Evolutionary conservation across 23 red algal species (phyloP), one percentile per base, ranked within the genome.

Genomic region (Cyanidioschyzon merolae): DNA sequence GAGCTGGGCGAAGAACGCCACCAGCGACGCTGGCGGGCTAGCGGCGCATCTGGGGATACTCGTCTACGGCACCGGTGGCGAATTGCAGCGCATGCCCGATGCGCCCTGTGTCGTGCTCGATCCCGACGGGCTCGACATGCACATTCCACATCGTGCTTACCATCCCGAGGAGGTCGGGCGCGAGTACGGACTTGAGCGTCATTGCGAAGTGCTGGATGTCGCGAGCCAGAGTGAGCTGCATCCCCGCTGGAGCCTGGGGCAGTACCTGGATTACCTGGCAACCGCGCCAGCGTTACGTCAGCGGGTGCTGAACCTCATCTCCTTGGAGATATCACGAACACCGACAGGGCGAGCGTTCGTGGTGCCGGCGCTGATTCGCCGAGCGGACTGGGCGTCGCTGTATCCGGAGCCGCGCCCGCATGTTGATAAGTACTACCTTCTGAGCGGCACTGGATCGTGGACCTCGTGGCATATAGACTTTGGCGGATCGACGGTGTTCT

Each of bases 391-490:
- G 78, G 59, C 39, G 35, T 35, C 39, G 39, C 40, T 40, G 59
- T 81, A 39, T 2, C 59, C 38, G 78, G 41, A 29, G 59, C 59
- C 21, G 2, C 40, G 36, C 18, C 78, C 78, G 38, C 54, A 81
- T 30, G 78, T 81, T 12, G 58, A 57, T 30, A 41, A 37, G 0
- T 81, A 81, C 38, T 81, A 71, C 68, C 32, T 81, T 2, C 54
- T 81, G 45, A 71, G 58, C 38, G 78, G 38, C 29, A 30, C 38
- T 15, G 78, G 78, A 17, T 50, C 78, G 39, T 81, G 68, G 36
- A 81, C 78, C 1, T 67, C 59, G 37, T 81, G 59, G 59, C 78
- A 81, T 81, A 81, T 81, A 17, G 78, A 81, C n/a, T 81, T 81
- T 57, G 78, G 78, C 1, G 78, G 78, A 7, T 71, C 58, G 15